phyloP scores from a whole-genome alignment of 1,139 yeast genomes.

The Suhomyces wounanorum region DNA sequence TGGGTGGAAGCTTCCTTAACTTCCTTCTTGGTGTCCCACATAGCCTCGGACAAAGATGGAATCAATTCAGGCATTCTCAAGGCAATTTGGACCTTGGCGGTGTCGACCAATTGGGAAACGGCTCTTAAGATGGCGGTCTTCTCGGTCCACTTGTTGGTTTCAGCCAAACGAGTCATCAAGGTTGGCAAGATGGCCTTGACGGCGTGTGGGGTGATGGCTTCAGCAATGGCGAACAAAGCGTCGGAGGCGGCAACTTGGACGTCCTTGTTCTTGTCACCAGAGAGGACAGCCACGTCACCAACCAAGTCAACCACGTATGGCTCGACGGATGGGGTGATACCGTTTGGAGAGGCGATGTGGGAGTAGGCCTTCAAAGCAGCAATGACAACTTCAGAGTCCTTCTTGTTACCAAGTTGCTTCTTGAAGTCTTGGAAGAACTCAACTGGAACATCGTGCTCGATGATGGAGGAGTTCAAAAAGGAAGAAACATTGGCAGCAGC shows the following conservation, averaged over 20 bases:
- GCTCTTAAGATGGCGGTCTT: conserved; percentile 89
- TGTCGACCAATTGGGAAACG: conserved; percentile 83
- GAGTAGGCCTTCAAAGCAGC: conserved; percentile 83
- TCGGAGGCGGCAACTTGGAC: conserved; percentile 68
- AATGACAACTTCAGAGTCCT: conserved; percentile 60
- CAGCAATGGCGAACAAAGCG: conserved; percentile 76
- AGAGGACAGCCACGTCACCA: conserved; percentile 66
- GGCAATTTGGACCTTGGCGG: conserved; percentile 95
- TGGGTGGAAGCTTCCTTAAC: conserved; percentile 96
- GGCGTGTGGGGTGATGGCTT: conserved; percentile 88
- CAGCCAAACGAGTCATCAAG: conserved; percentile 65
- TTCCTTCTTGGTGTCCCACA: conserved; percentile 99
- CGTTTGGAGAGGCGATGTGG: conserved; percentile 81
- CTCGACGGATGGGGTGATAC: conserved; percentile 89
- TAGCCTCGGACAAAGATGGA: conserved; percentile 96
- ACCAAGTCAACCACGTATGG: conserved; percentile 85
- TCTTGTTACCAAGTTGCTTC: conserved; percentile 78
- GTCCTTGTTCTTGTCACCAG: conserved; percentile 86
- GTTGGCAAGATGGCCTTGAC: conserved; percentile 88
- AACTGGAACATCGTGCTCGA: conserved; percentile 97
- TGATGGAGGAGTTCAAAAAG: conserved; percentile 94
- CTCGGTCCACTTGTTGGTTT: conserved; percentile 96
- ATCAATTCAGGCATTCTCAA: conserved; percentile 99
- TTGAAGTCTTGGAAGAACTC: conserved; percentile 79
- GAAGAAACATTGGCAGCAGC: conserved; percentile 91